phyloP scores from a whole-genome alignment of 306 rosid species.

The Cicer cuneatum region DNA sequence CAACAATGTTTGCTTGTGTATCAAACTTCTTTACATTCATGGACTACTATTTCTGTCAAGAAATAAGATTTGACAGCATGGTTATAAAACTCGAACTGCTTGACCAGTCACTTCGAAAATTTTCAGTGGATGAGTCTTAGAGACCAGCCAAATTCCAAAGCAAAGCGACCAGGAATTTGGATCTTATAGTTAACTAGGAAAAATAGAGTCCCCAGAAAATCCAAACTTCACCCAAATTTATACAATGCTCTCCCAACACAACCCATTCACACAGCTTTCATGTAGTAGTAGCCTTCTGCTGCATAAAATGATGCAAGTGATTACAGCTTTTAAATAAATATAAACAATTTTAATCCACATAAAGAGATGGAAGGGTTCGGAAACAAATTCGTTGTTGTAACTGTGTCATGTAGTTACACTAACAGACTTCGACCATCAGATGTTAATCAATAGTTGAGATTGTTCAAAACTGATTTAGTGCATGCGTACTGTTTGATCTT shows the following conservation, averaged over 20 bases:
- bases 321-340: conserved; percentile 38
- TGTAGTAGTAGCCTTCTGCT: conserved; percentile 40
- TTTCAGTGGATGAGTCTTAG: conserved; percentile 25
- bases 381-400: too few relatives aligned
- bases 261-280: conserved; percentile 44
- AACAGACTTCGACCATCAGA: too few relatives aligned
- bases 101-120: conserved; percentile 13
- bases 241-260: conserved; percentile 33
- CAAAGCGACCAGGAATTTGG: conserved; percentile 26
- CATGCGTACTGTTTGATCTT: too few relatives aligned
- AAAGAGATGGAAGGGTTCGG: not conserved
- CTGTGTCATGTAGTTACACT: too few relatives aligned
- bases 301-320: conserved; percentile 48
- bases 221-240: conserved; percentile 27
- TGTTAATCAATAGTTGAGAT: too few relatives aligned
- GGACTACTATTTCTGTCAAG: not conserved
- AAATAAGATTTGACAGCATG: not conserved
- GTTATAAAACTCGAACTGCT: not conserved
- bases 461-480: too few relatives aligned
- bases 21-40: conserved; percentile 9
- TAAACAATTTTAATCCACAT: conserved; percentile 13
- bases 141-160: conserved; percentile 43
- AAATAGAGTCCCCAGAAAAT: conserved; percentile 20
- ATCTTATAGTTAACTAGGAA: conserved; percentile 7
- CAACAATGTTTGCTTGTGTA: not conserved